These are phyloP conservation scores for Aspergillus flavus DNA, from an alignment of 2,329 filamentous ascomycete genomes.

Conservation along the genomic window DNA sequence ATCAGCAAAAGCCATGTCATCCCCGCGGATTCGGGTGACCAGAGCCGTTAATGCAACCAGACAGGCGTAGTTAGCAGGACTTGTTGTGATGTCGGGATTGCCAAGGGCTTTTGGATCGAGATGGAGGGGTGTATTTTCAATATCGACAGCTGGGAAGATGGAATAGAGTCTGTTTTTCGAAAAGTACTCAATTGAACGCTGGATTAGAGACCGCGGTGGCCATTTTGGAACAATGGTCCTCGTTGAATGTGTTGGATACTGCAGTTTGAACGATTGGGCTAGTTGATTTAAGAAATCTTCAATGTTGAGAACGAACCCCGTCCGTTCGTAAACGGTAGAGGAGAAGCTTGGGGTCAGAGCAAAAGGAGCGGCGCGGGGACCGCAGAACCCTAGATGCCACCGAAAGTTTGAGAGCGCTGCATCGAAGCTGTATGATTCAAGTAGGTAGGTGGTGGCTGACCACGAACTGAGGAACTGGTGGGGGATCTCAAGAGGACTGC, in stretches of 20 bases:
- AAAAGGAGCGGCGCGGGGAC: conserved; percentile 20
- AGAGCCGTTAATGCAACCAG: conserved; percentile 27
- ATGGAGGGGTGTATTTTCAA: background rate
- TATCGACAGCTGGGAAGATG: conserved; percentile 27
- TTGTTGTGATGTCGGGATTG: conserved; percentile 11
- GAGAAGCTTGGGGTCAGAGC: conserved; percentile 20
- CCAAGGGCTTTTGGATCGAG: conserved; percentile 11
- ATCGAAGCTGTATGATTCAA: conserved; percentile 22
- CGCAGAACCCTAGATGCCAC: conserved; percentile 25
- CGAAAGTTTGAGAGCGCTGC: conserved; percentile 22
- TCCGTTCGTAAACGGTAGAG: conserved; percentile 19
- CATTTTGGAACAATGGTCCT: conserved; percentile 18
- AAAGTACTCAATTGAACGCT: conserved; percentile 24
- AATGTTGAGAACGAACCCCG: conserved; percentile 21
- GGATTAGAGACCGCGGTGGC: conserved; percentile 20
- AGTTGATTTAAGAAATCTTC: conserved; percentile 23
- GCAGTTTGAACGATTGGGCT: conserved; percentile 15
- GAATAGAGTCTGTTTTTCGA: conserved; percentile 25
- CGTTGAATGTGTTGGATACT: conserved; percentile 7
- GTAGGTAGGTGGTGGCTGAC: conserved; percentile 12
- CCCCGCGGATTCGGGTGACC: conserved; percentile 27
- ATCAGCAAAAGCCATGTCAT: conserved; percentile 22
- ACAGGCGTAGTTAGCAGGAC: conserved; percentile 21
- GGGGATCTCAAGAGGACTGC: background rate
- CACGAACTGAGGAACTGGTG: background rate